These are phyloP conservation scores for Apiospora pterosperma DNA, from an alignment of 2,329 filamentous ascomycete genomes.

Conservation along the genomic window DNA sequence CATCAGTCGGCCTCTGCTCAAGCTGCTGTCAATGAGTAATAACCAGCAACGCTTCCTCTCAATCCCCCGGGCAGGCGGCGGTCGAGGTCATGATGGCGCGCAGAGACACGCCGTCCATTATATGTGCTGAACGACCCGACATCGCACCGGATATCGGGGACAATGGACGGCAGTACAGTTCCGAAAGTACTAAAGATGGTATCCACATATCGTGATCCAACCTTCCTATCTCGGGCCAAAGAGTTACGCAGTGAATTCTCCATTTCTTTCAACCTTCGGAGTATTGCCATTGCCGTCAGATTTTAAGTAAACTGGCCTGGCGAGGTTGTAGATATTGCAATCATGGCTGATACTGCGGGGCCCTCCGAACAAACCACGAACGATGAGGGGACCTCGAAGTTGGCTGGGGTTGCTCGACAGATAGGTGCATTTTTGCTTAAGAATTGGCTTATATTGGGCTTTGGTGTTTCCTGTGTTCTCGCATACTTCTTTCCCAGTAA, in stretches of 20 bases:
- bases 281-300: not conserved
- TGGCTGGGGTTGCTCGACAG: constrained; percentile 10
- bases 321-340: not conserved
- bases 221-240: not conserved
- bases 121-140: not conserved
- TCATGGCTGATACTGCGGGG: not conserved
- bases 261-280: not conserved
- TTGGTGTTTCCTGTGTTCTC: constrained; percentile 25
- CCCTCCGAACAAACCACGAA: not conserved
- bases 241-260: not conserved
- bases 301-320: not conserved
- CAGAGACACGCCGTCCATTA: not conserved
- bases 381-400: constrained; percentile 5
- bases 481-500: constrained; percentile 40
- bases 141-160: not conserved
- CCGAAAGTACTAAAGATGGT: not conserved
- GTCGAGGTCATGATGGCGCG: not conserved
- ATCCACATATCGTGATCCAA: not conserved
- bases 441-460: constrained; percentile 29
- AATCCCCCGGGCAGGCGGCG: not conserved
- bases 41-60: not conserved
- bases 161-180: not conserved
- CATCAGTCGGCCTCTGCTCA: not conserved
- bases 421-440: constrained; percentile 18
- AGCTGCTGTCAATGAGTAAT: too few relatives aligned